Base-by-base conservation (phyloP, 352 stramenopile species). In the Blastocystis hominis region DNA sequence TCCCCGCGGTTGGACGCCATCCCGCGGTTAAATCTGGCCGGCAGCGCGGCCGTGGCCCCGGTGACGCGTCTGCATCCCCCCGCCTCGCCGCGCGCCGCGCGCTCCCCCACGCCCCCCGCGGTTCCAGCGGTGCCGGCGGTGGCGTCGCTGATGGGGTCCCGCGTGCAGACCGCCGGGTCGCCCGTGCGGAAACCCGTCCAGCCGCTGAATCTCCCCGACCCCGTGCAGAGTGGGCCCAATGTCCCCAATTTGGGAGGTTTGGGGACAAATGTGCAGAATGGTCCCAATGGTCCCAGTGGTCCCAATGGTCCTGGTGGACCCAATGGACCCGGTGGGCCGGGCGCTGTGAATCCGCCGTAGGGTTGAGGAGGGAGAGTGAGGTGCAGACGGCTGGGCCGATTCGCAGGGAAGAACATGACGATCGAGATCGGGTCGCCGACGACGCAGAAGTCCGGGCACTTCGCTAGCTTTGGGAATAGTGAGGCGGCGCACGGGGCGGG, bases 391-490 rank as follows among this genome's bases (percentile, higher is more conserved):
- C 15, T 10, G 15, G 30, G 20, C 10, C 20, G 59, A 68, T 68
- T 24, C 34, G 59, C 59, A 68, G 30, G 59, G 20, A 68, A 68
- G 59, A 47, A 77, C n/a, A 40, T 80, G 70, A 61, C 15, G 44
- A 80, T 80, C 46, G 44, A 62, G 10, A 80, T 80, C 30, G 20
- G 36, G 24, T 61, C 38, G 62, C 70, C 70, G 3, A 80, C 70
- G 36, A 80, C 70, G 10, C 70, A 80, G 53, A 50, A 61, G 42
- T 50, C 70, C 20, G 20, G 55, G 5, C 70, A 64, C 44, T 80
- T 80, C 30, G 50, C 62, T 10, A 64, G 38, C 9, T 54, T 54
- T 62, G 70, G 55, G 24, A n/a, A n/a, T 64, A 47, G 13, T 2
- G 63, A 75, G 0, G 3, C 63, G 20, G 42, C 38, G 6, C 30